Evolutionary conservation across 768 basidiomycete species (phyloP), one percentile per base, ranked within the genome.

Genomic region (Rhizopogon salebrosus): DNA sequence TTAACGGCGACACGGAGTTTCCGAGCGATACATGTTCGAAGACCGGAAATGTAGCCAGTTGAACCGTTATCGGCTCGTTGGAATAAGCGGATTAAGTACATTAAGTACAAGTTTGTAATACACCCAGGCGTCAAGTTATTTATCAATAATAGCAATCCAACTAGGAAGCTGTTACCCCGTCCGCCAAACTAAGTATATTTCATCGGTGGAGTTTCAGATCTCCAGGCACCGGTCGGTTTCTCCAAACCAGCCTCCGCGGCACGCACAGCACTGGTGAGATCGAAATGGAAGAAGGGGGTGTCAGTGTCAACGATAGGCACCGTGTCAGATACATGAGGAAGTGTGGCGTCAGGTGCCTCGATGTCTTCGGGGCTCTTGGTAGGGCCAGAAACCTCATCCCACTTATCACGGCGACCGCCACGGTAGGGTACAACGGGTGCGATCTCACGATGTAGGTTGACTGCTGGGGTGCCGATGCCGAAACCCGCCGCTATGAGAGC

Each of bases 211-310:
- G 45, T 23, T 9, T 46, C 45, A 46, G 14, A 13, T 46, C 45
- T 46, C 31, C 31, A 34, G 9, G 9, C 7, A 29, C 29, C 18
- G 14, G 1, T 27, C 6, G 27, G 22, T 10, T 20, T 45, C 10
- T 18, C 49, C 14, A 52, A 27, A 27, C 70, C 74, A 57, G 65
- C 68, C 62, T 90, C 87, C 5, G 87, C 89, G 11, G 84, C 84
- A 7, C 70, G 74, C 37, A 92, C 83, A 36, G 92, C 92, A 2
- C 77, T 75, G 29, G 75, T 69, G 35, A 98, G 71, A 66, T 95
- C 94, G 58, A 97, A 74, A 72, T 98, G 95, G 86, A 98, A 95
- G 77, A 84, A 91, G 8, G 89, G 89, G 6, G 88, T 92, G 36
- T 79, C 76, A 8, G 73, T 57, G 1, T 75, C 66, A 27, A 84